Conservation (phyloP, 345 rosid species). For the Excoecaria cochinchinensis region DNA sequence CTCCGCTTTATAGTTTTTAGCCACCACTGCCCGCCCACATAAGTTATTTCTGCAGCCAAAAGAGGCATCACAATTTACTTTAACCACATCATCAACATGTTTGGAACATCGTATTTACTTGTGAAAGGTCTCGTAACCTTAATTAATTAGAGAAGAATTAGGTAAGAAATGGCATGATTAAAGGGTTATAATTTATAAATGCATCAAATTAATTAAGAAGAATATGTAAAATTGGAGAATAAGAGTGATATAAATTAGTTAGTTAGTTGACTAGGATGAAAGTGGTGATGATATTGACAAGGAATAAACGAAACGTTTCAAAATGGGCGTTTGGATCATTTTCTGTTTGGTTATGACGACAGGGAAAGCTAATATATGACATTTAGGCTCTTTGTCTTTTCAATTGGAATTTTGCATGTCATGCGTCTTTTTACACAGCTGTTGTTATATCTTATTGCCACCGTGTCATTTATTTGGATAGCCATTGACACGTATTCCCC, state of each 20-base stretch:
- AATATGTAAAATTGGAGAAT: no score
- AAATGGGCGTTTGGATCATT: not conserved
- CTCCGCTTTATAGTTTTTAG: no score
- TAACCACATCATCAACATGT: no score
- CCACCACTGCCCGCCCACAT: no score
- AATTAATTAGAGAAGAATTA: not conserved
- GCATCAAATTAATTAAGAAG: no score
- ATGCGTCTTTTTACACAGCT: not conserved
- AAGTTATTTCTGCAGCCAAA: no score
- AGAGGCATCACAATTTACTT: no score
- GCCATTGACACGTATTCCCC: not conserved
- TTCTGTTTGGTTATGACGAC: not conserved
- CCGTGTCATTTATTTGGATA: not conserved
- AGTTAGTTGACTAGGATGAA: not conserved
- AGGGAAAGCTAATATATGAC: not conserved
- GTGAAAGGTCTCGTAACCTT: not conserved
- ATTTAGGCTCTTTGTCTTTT: not conserved
- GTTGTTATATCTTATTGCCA: not conserved
- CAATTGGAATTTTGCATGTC: constrained; percentile 9
- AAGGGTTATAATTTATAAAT: not conserved
- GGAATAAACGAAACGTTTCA: not conserved
- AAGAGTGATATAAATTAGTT: not conserved
- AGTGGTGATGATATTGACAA: not conserved
- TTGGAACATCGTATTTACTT: not conserved
- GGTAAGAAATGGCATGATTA: not conserved